These are phyloP conservation scores for Fusarium siculi DNA, from an alignment of 2,329 filamentous ascomycete species.

Conservation along the genomic window DNA sequence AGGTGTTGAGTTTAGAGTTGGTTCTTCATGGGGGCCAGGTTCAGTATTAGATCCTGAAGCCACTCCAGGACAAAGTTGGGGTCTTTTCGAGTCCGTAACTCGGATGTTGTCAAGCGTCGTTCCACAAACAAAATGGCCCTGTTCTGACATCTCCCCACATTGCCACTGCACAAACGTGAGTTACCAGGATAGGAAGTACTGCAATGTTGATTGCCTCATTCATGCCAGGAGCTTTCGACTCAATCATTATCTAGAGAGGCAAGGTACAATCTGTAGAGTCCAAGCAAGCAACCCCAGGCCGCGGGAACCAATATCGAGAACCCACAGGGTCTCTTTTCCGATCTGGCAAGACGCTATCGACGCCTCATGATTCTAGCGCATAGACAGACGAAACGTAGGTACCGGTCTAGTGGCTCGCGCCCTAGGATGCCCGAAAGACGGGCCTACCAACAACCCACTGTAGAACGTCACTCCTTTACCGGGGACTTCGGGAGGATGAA, in stretches of 20 bases:
- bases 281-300: not conserved
- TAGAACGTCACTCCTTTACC: not conserved
- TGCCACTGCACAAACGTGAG: not conserved
- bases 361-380: slow-evolving; percentile 38
- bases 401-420: slow-evolving; percentile 16
- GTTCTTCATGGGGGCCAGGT: not conserved
- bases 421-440: not conserved
- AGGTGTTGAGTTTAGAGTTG: not conserved
- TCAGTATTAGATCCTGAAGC: slow-evolving; percentile 25
- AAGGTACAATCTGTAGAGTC: not conserved
- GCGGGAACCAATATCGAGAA: slow-evolving; percentile 2
- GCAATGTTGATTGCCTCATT: slow-evolving; percentile 5
- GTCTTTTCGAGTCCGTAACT: not conserved
- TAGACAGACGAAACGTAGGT: slow-evolving; percentile 12
- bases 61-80: not conserved
- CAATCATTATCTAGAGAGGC: not conserved
- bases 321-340: slow-evolving; percentile 11
- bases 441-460: not conserved
- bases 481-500: not conserved
- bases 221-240: not conserved
- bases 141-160: slow-evolving; percentile 8
- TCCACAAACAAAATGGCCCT: not conserved
- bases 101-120: slow-evolving; percentile 1
- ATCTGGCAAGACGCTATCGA: slow-evolving; percentile 20
- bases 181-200: not conserved